Conservation (phyloP, 441 rosid genomes). For the Populus hybrid region DNA sequence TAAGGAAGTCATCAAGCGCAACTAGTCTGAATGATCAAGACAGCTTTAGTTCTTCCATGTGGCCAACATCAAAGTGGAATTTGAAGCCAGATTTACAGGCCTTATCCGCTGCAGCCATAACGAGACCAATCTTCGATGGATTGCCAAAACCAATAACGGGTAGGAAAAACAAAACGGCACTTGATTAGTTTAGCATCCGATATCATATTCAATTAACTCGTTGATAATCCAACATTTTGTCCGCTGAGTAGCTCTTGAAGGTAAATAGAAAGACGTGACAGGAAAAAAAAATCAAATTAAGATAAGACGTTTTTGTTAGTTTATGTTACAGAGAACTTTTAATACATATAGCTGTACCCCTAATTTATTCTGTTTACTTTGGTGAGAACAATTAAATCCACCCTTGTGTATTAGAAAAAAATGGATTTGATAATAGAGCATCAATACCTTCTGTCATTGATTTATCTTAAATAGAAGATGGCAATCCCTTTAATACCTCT, state of each 20-base stretch:
- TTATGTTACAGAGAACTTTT: neutral
- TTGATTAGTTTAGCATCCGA: conserved; percentile 58
- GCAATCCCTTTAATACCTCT: neutral
- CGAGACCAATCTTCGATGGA: conserved; percentile 65
- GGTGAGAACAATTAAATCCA: neutral
- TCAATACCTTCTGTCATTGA: neutral
- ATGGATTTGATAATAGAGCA: neutral
- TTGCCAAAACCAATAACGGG: conserved; percentile 56
- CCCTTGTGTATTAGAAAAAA: neutral
- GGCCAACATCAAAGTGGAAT: conserved; percentile 53
- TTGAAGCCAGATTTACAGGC: conserved; percentile 57
- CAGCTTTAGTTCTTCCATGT: conserved; percentile 32
- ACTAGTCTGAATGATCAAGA: conserved; percentile 57
- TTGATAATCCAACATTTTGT: conserved; percentile 6
- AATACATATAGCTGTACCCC: neutral
- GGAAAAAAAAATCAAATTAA: neutral
- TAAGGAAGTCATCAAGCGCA: conserved; percentile 61
- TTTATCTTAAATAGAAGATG: neutral
- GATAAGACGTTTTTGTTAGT: neutral
- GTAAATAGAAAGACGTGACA: conserved; percentile 16
- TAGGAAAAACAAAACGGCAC: conserved; percentile 63
- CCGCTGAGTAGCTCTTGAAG: neutral
- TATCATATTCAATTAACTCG: conserved; percentile 18
- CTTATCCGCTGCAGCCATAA: conserved; percentile 53
- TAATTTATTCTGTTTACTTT: neutral